These are phyloP conservation scores for Amylostereum chailletii DNA, from an alignment of 1,284 basidiomycete genomes.

Conservation along the genomic window DNA sequence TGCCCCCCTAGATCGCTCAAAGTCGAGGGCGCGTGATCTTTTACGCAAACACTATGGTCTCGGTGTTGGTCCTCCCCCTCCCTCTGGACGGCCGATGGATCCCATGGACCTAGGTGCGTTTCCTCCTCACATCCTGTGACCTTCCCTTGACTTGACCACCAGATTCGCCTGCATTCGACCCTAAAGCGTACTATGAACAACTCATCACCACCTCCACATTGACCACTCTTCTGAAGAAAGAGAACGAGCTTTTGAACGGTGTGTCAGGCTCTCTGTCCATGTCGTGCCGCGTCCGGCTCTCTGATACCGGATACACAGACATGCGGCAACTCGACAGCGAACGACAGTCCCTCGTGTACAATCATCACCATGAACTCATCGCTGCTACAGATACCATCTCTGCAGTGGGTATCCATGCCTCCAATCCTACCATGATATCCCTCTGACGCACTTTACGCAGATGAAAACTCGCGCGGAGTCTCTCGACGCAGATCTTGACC, in stretches of 20 bases:
- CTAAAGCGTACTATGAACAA: constrained; percentile 77
- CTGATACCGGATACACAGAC: constrained; percentile 33
- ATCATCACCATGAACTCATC: constrained; percentile 91
- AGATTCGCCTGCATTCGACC: constrained; percentile 79
- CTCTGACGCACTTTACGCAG: constrained; percentile 26
- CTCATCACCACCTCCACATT: constrained; percentile 73
- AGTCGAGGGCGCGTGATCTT: constrained; percentile 68
- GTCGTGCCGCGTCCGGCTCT: too few relatives aligned
- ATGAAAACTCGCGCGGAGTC: constrained; percentile 81
- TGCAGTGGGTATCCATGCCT: constrained; percentile 40
- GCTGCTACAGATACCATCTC: constrained; percentile 88
- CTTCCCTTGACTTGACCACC: background rate
- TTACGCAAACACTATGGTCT: constrained; percentile 80
- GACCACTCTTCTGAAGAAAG: constrained; percentile 60
- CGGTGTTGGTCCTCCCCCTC: constrained; percentile 59
- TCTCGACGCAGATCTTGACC: constrained; percentile 75
- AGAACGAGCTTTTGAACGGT: constrained; percentile 73
- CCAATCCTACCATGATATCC: background rate
- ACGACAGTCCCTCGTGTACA: constrained; percentile 85
- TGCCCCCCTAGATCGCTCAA: constrained; percentile 20
- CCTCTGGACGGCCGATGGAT: constrained; percentile 46
- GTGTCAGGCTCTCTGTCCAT: constrained; percentile 2
- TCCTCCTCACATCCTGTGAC: constrained; percentile 1
- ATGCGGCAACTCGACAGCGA: constrained; percentile 84
- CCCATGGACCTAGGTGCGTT: constrained; percentile 72